Percentiles rank a stretch among this genome's conserved stretches.
These are phyloP conservation scores for Uncinocarpus reesii DNA, from an alignment of 2,329 filamentous ascomycete species.

Conservation along the genomic window DNA sequence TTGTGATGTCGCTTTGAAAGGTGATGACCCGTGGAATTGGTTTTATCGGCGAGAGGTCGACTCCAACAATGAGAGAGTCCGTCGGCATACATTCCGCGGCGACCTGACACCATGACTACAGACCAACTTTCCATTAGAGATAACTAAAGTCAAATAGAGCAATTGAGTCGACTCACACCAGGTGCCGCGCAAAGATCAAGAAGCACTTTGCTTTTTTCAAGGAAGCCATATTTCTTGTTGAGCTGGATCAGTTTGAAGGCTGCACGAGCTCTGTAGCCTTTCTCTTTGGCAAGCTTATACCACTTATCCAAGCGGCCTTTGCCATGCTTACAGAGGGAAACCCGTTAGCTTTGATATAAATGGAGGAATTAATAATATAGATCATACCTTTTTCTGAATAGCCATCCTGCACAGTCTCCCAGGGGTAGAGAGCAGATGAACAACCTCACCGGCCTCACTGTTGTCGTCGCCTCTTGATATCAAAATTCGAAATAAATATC, in stretches of 20 bases:
- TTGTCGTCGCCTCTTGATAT: not conserved
- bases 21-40: slow-evolving; percentile 86
- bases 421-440: no score
- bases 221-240: slow-evolving; percentile 98
- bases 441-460: not conserved
- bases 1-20: slow-evolving; percentile 97
- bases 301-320: slow-evolving; percentile 98
- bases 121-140: slow-evolving; percentile 5
- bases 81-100: slow-evolving; percentile 89
- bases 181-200: slow-evolving; percentile 96
- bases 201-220: slow-evolving; percentile 91
- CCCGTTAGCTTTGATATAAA: slow-evolving; percentile 1
- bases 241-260: slow-evolving; percentile 97
- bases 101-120: slow-evolving; percentile 86
- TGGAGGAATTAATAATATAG: not conserved
- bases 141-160: slow-evolving; percentile 19
- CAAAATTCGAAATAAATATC: slow-evolving; percentile 10
- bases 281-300: slow-evolving; percentile 98
- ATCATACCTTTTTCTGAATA: slow-evolving; percentile 75
- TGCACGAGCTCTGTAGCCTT: slow-evolving; percentile 88
- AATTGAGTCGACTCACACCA: slow-evolving; percentile 52
- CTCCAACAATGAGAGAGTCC: slow-evolving; percentile 81
- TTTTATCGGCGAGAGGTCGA: slow-evolving; percentile 92
- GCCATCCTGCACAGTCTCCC: no score
- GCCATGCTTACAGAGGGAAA: slow-evolving; percentile 51